Percentiles rank a stretch among this genome's conserved stretches.
Conservation (phyloP, 805 yeast species). For the Cyberlindnera subsufficiens region DNA sequence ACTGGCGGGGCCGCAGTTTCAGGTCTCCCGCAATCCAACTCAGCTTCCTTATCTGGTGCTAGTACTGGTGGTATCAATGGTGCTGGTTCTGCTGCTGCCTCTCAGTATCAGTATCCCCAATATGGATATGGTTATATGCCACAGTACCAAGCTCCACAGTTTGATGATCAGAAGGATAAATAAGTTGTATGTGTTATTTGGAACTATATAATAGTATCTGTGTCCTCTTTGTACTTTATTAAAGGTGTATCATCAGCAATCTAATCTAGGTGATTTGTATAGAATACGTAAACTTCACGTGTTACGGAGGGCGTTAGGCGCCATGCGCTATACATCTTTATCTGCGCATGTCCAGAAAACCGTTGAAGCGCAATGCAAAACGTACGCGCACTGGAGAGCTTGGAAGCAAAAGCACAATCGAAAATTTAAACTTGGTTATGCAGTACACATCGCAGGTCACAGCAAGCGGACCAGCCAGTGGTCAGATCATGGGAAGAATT, state of each 20-base stretch:
- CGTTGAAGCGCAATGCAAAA: background rate
- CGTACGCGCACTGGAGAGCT: too few relatives aligned
- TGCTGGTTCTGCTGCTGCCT: slow-evolving; percentile 3
- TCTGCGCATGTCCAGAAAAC: too few relatives aligned
- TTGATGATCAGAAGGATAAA: slow-evolving; percentile 22
- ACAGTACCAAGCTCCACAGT: slow-evolving; percentile 20
- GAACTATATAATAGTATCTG: background rate
- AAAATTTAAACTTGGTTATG: too few relatives aligned
- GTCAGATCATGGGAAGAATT: too few relatives aligned
- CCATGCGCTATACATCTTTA: too few relatives aligned
- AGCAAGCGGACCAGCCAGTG: too few relatives aligned
- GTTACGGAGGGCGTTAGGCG: too few relatives aligned
- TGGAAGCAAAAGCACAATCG: too few relatives aligned
- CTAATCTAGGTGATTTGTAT: too few relatives aligned
- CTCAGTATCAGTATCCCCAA: slow-evolving; percentile 19
- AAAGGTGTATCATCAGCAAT: too few relatives aligned
- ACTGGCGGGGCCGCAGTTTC: background rate
- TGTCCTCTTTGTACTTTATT: background rate
- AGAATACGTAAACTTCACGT: too few relatives aligned
- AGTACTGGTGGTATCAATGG: background rate
- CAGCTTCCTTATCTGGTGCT: background rate
- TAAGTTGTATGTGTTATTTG: background rate
- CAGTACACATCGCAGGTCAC: too few relatives aligned
- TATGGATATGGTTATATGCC: slow-evolving; percentile 21
- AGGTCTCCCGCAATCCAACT: background rate